These are phyloP conservation scores for Claviceps sp. DNA, from an alignment of 2,329 filamentous ascomycete genomes.

Conservation along the genomic window DNA sequence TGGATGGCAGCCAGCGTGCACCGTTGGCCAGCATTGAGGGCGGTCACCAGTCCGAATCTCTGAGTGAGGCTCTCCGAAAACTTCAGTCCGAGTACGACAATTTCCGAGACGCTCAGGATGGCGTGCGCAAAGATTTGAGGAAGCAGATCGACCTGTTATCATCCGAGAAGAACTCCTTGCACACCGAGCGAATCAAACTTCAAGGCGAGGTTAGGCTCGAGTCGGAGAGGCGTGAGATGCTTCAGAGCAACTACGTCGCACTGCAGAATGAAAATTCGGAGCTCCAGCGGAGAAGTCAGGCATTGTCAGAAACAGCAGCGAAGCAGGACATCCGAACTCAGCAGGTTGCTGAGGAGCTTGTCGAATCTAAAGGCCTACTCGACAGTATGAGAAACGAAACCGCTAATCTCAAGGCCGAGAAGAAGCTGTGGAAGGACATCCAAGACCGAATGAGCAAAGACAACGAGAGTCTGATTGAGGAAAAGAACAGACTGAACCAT, in stretches of 20 bases:
- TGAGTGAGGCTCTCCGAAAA: slow-evolving; percentile 69
- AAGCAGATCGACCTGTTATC: slow-evolving; percentile 74
- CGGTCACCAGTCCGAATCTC: slow-evolving; percentile 41
- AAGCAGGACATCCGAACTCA: slow-evolving; percentile 85
- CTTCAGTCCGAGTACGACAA: slow-evolving; percentile 82
- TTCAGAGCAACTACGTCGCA: slow-evolving; percentile 76
- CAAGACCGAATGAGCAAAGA: slow-evolving; percentile 80
- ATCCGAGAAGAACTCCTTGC: slow-evolving; percentile 66
- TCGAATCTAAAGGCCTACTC: slow-evolving; percentile 67
- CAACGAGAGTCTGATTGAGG: slow-evolving; percentile 71
- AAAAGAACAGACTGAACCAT: slow-evolving; percentile 71
- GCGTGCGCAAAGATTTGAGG: slow-evolving; percentile 69
- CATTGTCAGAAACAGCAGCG: slow-evolving; percentile 67
- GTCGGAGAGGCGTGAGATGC: slow-evolving; percentile 73
- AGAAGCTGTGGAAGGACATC: slow-evolving; percentile 87
- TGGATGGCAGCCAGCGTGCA: slow-evolving; percentile 41
- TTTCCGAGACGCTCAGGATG: slow-evolving; percentile 72
- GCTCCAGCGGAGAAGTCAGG: slow-evolving; percentile 68
- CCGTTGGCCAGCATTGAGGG: slow-evolving; percentile 46
- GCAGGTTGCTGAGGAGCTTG: slow-evolving; percentile 82
- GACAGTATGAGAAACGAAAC: slow-evolving; percentile 86
- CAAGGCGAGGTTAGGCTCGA: slow-evolving; percentile 72
- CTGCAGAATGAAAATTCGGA: slow-evolving; percentile 76
- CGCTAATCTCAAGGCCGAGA: slow-evolving; percentile 87
- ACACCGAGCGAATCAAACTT: slow-evolving; percentile 67